Conservation (phyloP, 2,329 filamentous ascomycete genomes). For the Zelopaecilomyces penicillatus region DNA sequence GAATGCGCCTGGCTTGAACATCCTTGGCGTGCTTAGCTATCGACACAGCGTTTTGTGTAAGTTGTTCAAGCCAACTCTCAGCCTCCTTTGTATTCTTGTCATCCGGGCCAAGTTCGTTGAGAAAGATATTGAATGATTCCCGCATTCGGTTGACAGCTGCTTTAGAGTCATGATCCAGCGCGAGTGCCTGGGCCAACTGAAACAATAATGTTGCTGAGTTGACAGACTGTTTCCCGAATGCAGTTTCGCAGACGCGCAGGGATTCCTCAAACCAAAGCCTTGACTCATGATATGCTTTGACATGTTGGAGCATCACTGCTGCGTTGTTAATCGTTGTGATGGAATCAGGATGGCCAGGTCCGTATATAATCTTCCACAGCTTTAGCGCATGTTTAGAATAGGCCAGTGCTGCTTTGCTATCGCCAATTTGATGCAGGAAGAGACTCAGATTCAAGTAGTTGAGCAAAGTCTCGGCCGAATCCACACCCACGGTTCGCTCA, state of each 20-base stretch:
- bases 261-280: slow-evolving; percentile 95
- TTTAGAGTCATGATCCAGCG: slow-evolving; percentile 92
- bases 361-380: slow-evolving; percentile 96
- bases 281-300: slow-evolving; percentile 92
- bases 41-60: slow-evolving; percentile 89
- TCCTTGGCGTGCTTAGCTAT: slow-evolving; percentile 93
- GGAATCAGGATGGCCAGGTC: slow-evolving; percentile 85
- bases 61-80: slow-evolving; percentile 89
- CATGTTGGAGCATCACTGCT: slow-evolving; percentile 93
- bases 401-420: slow-evolving; percentile 76
- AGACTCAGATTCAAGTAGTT: slow-evolving; percentile 93
- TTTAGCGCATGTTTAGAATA: slow-evolving; percentile 90
- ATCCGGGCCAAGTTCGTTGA: slow-evolving; percentile 72
- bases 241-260: slow-evolving; percentile 75
- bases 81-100: slow-evolving; percentile 98
- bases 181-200: slow-evolving; percentile 91
- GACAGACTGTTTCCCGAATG: slow-evolving; percentile 83
- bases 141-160: slow-evolving; percentile 87
- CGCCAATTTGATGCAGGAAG: slow-evolving; percentile 86
- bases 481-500: slow-evolving; percentile 86
- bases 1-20: slow-evolving; percentile 64
- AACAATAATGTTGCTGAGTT: slow-evolving; percentile 93
- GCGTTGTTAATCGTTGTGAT: slow-evolving; percentile 99
- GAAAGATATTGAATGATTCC: slow-evolving; percentile 94
- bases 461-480: slow-evolving; percentile 87